Percentiles rank a stretch among this genome's conserved stretches.
phyloP scores from a whole-genome alignment of 129 eudicot genomes.

The Tagetes erecta region DNA sequence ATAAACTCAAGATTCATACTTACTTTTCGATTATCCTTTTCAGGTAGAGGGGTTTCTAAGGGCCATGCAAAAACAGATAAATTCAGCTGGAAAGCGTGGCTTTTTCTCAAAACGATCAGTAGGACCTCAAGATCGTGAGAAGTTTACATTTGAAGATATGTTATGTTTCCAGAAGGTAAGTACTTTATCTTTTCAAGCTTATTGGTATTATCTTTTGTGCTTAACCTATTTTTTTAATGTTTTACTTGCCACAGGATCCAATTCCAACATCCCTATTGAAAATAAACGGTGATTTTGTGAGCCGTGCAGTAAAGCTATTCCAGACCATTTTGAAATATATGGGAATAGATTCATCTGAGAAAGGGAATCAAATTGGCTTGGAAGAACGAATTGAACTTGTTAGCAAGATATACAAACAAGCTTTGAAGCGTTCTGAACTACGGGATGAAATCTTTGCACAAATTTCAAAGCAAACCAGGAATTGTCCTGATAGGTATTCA shows the following conservation, averaged over 20 bases:
- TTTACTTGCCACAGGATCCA: slow-evolving; percentile 65
- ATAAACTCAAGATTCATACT: slow-evolving; percentile 22
- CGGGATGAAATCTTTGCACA: slow-evolving; percentile 97
- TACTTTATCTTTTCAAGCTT: not conserved
- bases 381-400: slow-evolving; percentile 89
- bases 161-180: slow-evolving; percentile 90
- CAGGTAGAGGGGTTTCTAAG: slow-evolving; percentile 93
- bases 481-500: slow-evolving; percentile 79
- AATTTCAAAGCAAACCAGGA: slow-evolving; percentile 92
- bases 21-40: slow-evolving; percentile 8
- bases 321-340: slow-evolving; percentile 84
- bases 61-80: slow-evolving; percentile 97
- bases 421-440: slow-evolving; percentile 94
- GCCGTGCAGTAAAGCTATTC: slow-evolving; percentile 82
- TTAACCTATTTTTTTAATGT: slow-evolving; percentile 3
- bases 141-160: slow-evolving; percentile 96
- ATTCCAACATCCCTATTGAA: slow-evolving; percentile 90
- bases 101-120: slow-evolving; percentile 87
- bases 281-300: slow-evolving; percentile 72
- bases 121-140: slow-evolving; percentile 77
- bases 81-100: slow-evolving; percentile 86
- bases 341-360: slow-evolving; percentile 82
- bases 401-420: slow-evolving; percentile 80
- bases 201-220: slow-evolving; percentile 4
- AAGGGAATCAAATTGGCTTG: slow-evolving; percentile 58